phyloP scores from a whole-genome alignment of 116 monocot genomes.

The Thalassia testudinum region DNA sequence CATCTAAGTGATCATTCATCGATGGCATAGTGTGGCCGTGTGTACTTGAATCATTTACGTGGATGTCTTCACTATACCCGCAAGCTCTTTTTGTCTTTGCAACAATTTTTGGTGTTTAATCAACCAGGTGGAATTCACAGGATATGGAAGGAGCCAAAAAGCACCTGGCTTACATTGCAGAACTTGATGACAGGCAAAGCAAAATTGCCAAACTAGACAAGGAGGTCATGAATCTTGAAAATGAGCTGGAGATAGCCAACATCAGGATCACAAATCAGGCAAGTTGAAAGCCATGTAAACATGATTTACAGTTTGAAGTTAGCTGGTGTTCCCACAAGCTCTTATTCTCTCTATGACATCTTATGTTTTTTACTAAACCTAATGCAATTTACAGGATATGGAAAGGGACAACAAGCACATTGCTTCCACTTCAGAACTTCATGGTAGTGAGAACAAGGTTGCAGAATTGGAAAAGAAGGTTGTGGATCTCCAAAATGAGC shows the following conservation, averaged over 20 bases:
- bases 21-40: no score
- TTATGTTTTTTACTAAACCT: no score
- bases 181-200: constrained; percentile 1
- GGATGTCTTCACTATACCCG: no score
- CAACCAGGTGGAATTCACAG: no score
- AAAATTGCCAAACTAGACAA: constrained; percentile 23
- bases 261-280: constrained; percentile 12
- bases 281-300: not conserved
- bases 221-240: constrained; percentile 36
- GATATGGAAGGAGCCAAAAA: constrained; percentile 17
- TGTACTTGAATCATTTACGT: no score
- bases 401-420: constrained; percentile 14
- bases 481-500: constrained; percentile 33
- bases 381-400: not conserved
- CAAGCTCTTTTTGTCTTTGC: no score
- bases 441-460: not conserved
- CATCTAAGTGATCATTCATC: no score
- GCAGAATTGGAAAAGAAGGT: constrained; percentile 31
- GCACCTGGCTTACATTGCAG: constrained; percentile 10
- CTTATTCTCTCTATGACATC: no score
- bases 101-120: no score
- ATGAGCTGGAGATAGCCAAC: constrained; percentile 16
- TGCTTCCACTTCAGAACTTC: constrained; percentile 16
- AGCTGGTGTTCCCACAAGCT: not conserved
- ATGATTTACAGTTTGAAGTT: not conserved